A percentile compares a stretch with the other conserved stretches of the same genome.
Evolutionary conservation across 306 rosid species (phyloP).

Genomic region (Acacia melanoxylon): DNA sequence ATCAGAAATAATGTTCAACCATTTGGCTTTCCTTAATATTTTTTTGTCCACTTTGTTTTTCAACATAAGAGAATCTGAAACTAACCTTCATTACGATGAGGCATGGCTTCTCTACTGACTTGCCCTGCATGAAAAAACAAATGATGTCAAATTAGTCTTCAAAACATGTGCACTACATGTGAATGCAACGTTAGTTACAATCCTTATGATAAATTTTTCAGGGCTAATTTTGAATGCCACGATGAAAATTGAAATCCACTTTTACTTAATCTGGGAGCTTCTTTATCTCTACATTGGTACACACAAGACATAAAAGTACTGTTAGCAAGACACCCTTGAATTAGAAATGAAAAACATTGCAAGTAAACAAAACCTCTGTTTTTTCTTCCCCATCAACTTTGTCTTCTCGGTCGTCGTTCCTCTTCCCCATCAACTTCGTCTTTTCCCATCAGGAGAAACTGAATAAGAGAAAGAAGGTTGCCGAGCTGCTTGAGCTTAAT

Average conservation of each 20-base stretch:
- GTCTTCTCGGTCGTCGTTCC: too few relatives aligned
- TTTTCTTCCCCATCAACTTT: too few relatives aligned
- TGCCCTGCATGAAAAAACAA: constrained; percentile 53
- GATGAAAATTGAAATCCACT: constrained; percentile 86
- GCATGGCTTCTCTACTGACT: constrained; percentile 61
- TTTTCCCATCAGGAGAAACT: too few relatives aligned
- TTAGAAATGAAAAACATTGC: too few relatives aligned
- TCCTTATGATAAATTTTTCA: neutral
- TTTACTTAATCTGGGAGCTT: constrained; percentile 82
- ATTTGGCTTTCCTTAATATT: neutral
- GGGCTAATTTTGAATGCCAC: neutral
- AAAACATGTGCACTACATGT: neutral
- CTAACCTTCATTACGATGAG: constrained; percentile 72
- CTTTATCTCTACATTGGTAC: constrained; percentile 67
- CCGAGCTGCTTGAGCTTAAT: too few relatives aligned
- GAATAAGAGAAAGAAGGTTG: too few relatives aligned
- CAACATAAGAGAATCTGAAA: constrained; percentile 19
- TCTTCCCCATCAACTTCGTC: too few relatives aligned
- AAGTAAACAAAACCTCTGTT: too few relatives aligned
- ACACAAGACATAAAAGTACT: too few relatives aligned
- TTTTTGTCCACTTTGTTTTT: constrained; percentile 7
- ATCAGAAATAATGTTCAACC: neutral
- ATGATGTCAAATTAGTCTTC: constrained; percentile 27
- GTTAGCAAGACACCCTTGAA: too few relatives aligned
- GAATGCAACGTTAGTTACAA: constrained; percentile 13